Base-by-base conservation (phyloP, 1,139 yeast species). In the Blastobotrys apis region DNA sequence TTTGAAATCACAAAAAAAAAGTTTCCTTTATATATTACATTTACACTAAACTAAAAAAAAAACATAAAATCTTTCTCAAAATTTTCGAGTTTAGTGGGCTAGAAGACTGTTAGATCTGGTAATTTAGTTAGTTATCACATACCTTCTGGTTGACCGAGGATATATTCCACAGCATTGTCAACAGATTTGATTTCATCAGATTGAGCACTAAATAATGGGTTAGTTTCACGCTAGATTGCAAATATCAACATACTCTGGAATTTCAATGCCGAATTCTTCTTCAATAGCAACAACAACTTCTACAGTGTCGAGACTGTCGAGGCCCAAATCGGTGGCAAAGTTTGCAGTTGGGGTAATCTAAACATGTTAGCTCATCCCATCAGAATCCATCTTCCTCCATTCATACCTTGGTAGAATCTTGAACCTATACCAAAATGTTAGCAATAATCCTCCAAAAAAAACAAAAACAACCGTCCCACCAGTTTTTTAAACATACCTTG, bases 241-340 rank as follows among this genome's bases (percentile, higher is more conserved):
- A 37, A 37, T 25, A 5, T n/a, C 51, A 15, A 34, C 62, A 46
- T 58, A 58, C 60, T 87, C 95, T 39, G 95, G 94, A 63, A 87
- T 85, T 63, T 81, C 84, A 53, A 74, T 71, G 52, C 69, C 65
- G 56, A 70, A 70, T 53, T 70, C 74, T 58, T 86, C 94, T 68
- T 87, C 96, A 51, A 87, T 78, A 58, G 86, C 94, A 87, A 87
- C 86, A 34, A 87, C 77, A 34, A 86, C 90, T 65, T 87, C 96
- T 38, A 85, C 95, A 30, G 84, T 82, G 60, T 87, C 96, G 61
- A 87, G 77, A 26, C 92, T 82, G 68, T 87, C 96, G 57, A 86
- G 75, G 2, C 94, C 94, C 54, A 87, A 74, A 62, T 87, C 95
- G 53, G 77, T 80, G 37, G 79, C 69, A 63, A 82, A 84, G 31